These are phyloP conservation scores for Massospora cicadina DNA, from an alignment of 371 early-diverging fungal genomes.

Conservation along the genomic window DNA sequence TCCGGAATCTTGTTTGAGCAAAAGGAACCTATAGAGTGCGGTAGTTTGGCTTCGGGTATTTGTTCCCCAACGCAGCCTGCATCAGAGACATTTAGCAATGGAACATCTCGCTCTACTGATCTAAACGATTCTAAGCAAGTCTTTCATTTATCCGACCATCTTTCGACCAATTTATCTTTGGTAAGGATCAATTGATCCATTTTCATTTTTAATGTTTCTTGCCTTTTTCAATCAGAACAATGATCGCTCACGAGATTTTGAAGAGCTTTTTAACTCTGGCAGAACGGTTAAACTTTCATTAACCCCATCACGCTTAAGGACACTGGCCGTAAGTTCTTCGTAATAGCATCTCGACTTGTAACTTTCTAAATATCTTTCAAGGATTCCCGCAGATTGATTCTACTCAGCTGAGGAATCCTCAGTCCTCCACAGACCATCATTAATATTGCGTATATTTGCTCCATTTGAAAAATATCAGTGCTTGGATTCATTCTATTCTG, in stretches of 20 bases:
- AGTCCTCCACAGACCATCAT: not conserved
- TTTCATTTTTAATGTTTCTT: not conserved
- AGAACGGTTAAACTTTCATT: slow-evolving; percentile 3
- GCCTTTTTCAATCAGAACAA: not conserved
- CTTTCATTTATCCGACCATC: not conserved
- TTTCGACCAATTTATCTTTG: slow-evolving; percentile 6
- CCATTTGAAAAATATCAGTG: not conserved
- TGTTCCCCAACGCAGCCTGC: not conserved
- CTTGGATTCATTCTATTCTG: not conserved
- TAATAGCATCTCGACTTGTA: not conserved
- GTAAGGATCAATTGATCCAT: no score
- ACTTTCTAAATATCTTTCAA: not conserved
- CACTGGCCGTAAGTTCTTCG: not conserved
- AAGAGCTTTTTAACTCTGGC: slow-evolving; percentile 1
- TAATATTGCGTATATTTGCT: not conserved
- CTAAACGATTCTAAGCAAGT: not conserved
- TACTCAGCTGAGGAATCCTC: not conserved
- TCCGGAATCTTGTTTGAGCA: not conserved
- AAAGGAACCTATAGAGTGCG: not conserved
- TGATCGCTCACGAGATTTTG: slow-evolving; percentile 1
- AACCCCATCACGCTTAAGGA: not conserved
- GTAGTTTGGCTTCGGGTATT: not conserved
- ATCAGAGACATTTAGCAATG: not conserved
- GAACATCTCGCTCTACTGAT: not conserved
- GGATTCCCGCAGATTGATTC: not conserved